phyloP scores from a whole-genome alignment of 768 basidiomycete genomes.

The Boletus pseudopeckii region DNA sequence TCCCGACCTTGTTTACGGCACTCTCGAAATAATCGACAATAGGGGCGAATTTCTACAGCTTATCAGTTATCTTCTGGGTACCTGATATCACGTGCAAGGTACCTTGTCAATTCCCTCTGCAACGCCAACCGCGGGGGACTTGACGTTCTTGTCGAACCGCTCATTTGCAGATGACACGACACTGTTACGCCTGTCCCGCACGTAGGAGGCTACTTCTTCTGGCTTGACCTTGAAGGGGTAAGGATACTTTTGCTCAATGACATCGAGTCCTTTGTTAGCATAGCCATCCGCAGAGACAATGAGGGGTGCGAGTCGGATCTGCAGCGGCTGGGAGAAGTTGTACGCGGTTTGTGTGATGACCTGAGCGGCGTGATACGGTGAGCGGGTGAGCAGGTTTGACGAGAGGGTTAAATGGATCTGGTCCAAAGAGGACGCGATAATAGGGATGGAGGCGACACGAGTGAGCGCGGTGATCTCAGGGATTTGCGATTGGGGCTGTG shows the following conservation, averaged over 20 bases:
- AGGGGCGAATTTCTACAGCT: constrained; percentile 60
- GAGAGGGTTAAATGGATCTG: constrained; percentile 59
- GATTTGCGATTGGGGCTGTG: constrained; percentile 16
- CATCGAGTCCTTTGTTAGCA: constrained; percentile 75
- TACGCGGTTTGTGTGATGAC: constrained; percentile 56
- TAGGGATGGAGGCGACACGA: constrained; percentile 70
- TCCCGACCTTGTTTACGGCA: constrained; percentile 47
- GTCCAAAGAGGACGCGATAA: constrained; percentile 61
- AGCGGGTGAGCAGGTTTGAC: constrained; percentile 57
- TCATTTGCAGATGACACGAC: constrained; percentile 55
- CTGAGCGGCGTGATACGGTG: constrained; percentile 65
- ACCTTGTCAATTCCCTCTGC: constrained; percentile 75
- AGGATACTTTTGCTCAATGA: constrained; percentile 68
- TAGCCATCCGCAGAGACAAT: constrained; percentile 59
- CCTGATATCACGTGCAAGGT: constrained; percentile 24
- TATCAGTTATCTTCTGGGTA: constrained; percentile 12
- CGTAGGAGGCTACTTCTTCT: constrained; percentile 61
- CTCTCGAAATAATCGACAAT: constrained; percentile 69
- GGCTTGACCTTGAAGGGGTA: constrained; percentile 73
- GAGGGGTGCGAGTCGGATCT: constrained; percentile 61
- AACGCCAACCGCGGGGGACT: constrained; percentile 56
- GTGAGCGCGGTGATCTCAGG: constrained; percentile 61
- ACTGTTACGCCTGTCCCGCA: constrained; percentile 54
- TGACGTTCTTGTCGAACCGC: constrained; percentile 64
- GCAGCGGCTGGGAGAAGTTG: constrained; percentile 62